Base-by-base conservation (phyloP, 169 alveolate genomes). In the Plasmodium gonderi region DNA sequence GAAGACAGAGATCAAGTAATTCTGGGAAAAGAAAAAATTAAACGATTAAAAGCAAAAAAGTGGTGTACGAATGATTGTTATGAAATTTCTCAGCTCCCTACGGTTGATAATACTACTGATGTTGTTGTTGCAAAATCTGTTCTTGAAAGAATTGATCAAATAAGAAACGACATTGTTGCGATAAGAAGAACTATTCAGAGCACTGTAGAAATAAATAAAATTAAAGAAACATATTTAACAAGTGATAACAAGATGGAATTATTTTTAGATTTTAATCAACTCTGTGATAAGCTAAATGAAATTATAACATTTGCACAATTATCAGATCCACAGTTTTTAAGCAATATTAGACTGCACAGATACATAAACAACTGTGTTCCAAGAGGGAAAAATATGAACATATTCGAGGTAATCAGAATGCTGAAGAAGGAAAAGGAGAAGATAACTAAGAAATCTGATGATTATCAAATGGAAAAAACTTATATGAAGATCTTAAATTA, bases 231-330 rank as follows among this genome's bases (percentile, higher is more conserved):
- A 31, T 23, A 12, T 26, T 47, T 38, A 1, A 33, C 26, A 8
- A 38, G 12, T 45, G 77, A 79, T 44, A 77, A 80, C 9, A 33
- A 17, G 44, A 77, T 12, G n/a, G 64, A 11, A 20, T 17, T 81
- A 26, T 47, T 72, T 69, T n/a, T n/a, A 14, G 31, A 40, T 33
- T 87, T 87, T 2, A 3, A n/a, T 20, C 67, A 54, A 23, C 45
- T 90, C 0, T 65, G 72, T 31, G 72, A 65, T 31, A 60, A 42
- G 9, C 14, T 90, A 23, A 26, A 5, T 44, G 75, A 38, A 44
- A 47, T 90, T 29, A 76, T 79, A 90, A 65, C 67, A 36, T 38
- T 20, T 77, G 90, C 26, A 36, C 80, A 79, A 78, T 5, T 26
- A n/a, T 60, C 7, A 4, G 94, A 89, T 38, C 36, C 26, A 0